A percentile compares a stretch with the other conserved stretches of the same genome.
Conservation (phyloP, 1,284 basidiomycete species). For the Rhodotorula sp. region DNA sequence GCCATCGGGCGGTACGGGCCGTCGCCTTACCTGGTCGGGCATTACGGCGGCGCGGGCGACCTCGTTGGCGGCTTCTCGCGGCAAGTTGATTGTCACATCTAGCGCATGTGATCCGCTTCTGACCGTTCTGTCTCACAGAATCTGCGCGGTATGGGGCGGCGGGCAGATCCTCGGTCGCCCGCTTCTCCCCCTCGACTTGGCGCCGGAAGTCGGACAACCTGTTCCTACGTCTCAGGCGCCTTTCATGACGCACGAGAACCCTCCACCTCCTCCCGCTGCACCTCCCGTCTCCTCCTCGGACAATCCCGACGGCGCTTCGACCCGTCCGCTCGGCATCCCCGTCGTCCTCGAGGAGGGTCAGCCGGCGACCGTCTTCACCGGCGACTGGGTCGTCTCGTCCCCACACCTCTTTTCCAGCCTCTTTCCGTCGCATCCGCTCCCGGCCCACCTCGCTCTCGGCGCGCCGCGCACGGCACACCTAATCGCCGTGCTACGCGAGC, state of each 20-base stretch:
- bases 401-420: slow-evolving; percentile 58
- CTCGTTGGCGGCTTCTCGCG: slow-evolving; percentile 88
- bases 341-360: slow-evolving; percentile 36
- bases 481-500: slow-evolving; percentile 65
- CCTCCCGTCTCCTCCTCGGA: neutral
- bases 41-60: slow-evolving; percentile 90
- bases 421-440: slow-evolving; percentile 38
- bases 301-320: neutral
- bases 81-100: slow-evolving; percentile 42
- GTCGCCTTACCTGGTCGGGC: slow-evolving; percentile 87
- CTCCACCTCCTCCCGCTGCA: slow-evolving; percentile 14
- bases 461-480: slow-evolving; percentile 59
- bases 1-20: slow-evolving; percentile 85
- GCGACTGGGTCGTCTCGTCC: slow-evolving; percentile 52
- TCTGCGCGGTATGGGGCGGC: slow-evolving; percentile 77
- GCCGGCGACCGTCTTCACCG: slow-evolving; percentile 52
- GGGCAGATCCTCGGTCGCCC: slow-evolving; percentile 78
- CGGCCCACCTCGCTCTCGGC: rapidly evolving
- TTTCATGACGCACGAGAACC: slow-evolving; percentile 23
- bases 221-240: slow-evolving; percentile 27
- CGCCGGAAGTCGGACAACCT: slow-evolving; percentile 10
- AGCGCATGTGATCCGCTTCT: neutral
- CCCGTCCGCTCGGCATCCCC: slow-evolving; percentile 26
- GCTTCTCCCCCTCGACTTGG: slow-evolving; percentile 55
- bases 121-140: slow-evolving; percentile 54